phyloP scores from a whole-genome alignment of 2,329 filamentous ascomycete species.

The Stachybotrys chlorohalonatus region DNA sequence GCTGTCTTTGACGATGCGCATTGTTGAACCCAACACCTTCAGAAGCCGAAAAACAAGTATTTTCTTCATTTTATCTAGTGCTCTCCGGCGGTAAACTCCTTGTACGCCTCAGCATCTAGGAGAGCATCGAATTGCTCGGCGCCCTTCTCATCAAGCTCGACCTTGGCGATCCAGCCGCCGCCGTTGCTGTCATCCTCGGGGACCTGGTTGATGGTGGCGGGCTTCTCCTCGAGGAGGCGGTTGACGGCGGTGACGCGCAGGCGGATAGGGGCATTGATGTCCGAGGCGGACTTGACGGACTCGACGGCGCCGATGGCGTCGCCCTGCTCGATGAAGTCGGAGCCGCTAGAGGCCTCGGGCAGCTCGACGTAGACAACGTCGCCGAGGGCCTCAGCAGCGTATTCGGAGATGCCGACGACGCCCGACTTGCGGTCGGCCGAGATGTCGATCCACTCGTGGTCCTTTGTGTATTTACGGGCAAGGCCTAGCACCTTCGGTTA shows the following conservation, averaged over 20 bases:
- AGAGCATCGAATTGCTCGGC: slow-evolving; percentile 62
- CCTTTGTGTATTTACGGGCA: slow-evolving; percentile 83
- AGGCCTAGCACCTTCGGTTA: slow-evolving; percentile 32
- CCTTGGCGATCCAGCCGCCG: slow-evolving; percentile 89
- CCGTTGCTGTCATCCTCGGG: slow-evolving; percentile 68
- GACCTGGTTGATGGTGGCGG: slow-evolving; percentile 77
- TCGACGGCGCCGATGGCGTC: slow-evolving; percentile 92
- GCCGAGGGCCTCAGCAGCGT: slow-evolving; percentile 85
- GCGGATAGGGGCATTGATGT: slow-evolving; percentile 82
- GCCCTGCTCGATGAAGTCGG: slow-evolving; percentile 60
- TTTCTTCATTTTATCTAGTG: slow-evolving; percentile 14
- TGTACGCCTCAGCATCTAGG: slow-evolving; percentile 73
- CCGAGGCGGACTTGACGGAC: slow-evolving; percentile 96
- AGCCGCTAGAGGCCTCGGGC: slow-evolving; percentile 41
- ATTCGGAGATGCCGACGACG: slow-evolving; percentile 76
- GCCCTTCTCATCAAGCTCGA: slow-evolving; percentile 61
- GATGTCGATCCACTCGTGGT: slow-evolving; percentile 97
- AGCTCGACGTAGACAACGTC: slow-evolving; percentile 98
- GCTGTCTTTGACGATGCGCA: neutral
- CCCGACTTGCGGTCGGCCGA: slow-evolving; percentile 74
- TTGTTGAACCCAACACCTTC: neutral
- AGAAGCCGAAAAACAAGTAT: neutral
- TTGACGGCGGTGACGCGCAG: slow-evolving; percentile 74
- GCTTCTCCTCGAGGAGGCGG: slow-evolving; percentile 68
- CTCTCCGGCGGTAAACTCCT: slow-evolving; percentile 52